Conservation (phyloP, 345 rosid genomes). For the Euphorbia tirucalli region DNA sequence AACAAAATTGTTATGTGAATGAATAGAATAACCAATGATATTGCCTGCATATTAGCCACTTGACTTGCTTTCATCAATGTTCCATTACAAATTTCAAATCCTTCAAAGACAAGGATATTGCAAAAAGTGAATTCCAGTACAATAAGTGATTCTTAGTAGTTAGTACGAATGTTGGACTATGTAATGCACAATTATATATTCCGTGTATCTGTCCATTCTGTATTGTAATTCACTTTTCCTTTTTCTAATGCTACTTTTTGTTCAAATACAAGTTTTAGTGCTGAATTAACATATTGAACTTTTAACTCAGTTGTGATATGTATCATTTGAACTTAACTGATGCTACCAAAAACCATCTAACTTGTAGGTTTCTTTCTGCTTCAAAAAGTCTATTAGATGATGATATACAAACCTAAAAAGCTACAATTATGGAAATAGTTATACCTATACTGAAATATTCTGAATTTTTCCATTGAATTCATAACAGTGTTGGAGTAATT, state of each 20-base stretch:
- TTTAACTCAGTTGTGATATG: neutral
- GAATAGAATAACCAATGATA: constrained; percentile 1
- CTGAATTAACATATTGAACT: neutral
- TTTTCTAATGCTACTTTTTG: neutral
- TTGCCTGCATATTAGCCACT: neutral
- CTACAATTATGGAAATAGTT: constrained; percentile 10
- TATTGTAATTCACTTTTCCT: neutral
- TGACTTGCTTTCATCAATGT: neutral
- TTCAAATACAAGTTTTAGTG: neutral
- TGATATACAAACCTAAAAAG: neutral
- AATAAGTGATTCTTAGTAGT: neutral
- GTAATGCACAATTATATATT: neutral
- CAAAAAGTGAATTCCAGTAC: neutral
- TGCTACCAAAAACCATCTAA: neutral
- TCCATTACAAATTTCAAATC: neutral
- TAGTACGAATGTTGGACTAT: neutral
- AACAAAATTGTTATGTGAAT: neutral
- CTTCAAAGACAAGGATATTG: neutral
- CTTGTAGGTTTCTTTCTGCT: neutral
- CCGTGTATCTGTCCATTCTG: neutral
- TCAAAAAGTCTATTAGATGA: constrained; percentile 1
- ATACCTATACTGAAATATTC: constrained; percentile 21
- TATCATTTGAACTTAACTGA: neutral
- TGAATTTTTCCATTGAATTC: constrained; percentile 43
- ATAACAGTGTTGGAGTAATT: constrained; percentile 88